Evolutionary conservation across 2,329 filamentous ascomycete genomes (phyloP), one percentile per base, ranked within the genome.

Genomic region (Metarhizium anisopliae): DNA sequence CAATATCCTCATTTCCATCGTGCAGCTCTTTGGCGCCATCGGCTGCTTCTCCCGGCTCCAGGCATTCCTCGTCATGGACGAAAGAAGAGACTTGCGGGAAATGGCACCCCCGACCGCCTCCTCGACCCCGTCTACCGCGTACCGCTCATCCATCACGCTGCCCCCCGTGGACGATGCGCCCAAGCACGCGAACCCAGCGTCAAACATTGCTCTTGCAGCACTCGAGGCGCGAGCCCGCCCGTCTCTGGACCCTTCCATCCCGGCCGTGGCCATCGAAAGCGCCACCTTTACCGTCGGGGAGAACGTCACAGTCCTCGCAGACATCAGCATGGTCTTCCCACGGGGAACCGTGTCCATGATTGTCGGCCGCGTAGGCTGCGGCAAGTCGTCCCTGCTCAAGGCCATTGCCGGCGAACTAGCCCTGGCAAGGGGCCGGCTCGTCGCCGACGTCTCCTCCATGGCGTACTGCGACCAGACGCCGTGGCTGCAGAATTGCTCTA

Each of bases 401-500:
- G 67, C 68, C 0, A 61, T 77, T 0, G 59, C 75, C 0, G 71
- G 74, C 0, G 74, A 75, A 55, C 58, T 68, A 1, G 52, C 59
- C 1, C 54, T 61, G 3, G 49, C 63, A 1, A 55, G 58, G 1
- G 72, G 72, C 0, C 55, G 54, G 0, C 56, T 74, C n/a, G 59
- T 56, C 2, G 55, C 66, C 2, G 57, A 61, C 0, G 58, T 64
- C 0, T 60, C 55, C 1, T 66, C 65, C 25, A 57, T 73, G 13
- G 73, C 70, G 0, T 78, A 72, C 59, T 77, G 74, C 54, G 69
- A 71, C 49, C 76, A 79, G 53, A 65, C 63, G 0, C 69, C 75
- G 0, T 79, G 75, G 74, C 65, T 77, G 2, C 66, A 66, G 4
- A 77, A 77, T 55, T 64, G 59, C 2, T 71, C 68, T 0, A 61